Evolutionary conservation across 345 rosid species (phyloP), one percentile per base, ranked within the genome.

Genomic region (Noccaea bulbosa): DNA sequence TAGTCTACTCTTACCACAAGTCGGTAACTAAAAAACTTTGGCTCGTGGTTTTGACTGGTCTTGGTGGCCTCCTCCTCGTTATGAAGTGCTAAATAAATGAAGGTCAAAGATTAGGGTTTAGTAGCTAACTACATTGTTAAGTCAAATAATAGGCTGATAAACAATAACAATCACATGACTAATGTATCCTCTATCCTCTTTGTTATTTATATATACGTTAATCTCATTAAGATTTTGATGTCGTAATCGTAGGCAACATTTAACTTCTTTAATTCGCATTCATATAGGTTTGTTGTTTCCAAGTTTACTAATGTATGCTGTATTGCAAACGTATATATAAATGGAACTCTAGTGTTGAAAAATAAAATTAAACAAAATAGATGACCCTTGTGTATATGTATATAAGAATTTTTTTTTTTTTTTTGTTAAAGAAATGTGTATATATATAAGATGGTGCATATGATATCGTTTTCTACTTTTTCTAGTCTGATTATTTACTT

Each of bases 1-100:
- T 8, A 9, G 20, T 17, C 20, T 20, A 44, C 0, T 63, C 32
- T 33, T 45, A 15, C 4, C 32, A 6, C 22, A 32, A 40, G 30
- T 49, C 12, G 51, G 62, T 41, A 51, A 38, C 3, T 30, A 35
- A 4, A 11, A 47, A 48, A 48, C 16, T 64, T 72, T 54, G 27
- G 46, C 48, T 54, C 53, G 40, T 37, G 56, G 48, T 39, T 70
- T 59, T 70, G 67, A 71, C 69, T 61, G 45, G 60, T 71, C 69
- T 43, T 71, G 35, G 22, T 71, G 35, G 20, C 14, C 51, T 34
- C 52, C 61, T 66, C 17, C 51, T 68, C 54, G 55, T 68, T 12
- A 22, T 35, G 46, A 55, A 56, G 10, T 45, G 46, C 46, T 55
- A 6, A 56, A 44, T 56, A 56, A 40, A 30, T 16, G 38, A 70